A percentile compares a stretch with the other conserved stretches of the same genome.
phyloP scores from a whole-genome alignment of 331 rosid species.

The Telfairia occidentalis region DNA sequence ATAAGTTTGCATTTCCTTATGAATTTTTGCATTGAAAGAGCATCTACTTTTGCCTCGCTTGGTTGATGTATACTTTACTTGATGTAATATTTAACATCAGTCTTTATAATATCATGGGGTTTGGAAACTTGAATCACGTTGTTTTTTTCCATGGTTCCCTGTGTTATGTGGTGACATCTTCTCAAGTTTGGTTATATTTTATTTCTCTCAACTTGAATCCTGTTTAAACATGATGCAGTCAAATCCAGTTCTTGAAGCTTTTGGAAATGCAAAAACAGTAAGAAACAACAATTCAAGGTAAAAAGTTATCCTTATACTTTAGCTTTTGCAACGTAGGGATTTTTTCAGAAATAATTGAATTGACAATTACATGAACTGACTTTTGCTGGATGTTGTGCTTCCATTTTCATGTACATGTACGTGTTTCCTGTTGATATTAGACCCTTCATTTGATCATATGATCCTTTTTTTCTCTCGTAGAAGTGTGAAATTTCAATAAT shows the following conservation, averaged over 20 bases:
- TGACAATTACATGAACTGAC: neutral
- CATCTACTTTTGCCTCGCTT: neutral
- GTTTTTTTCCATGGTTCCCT: neutral
- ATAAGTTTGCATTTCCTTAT: neutral
- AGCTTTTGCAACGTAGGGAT: constrained; percentile 14
- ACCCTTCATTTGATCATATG: neutral
- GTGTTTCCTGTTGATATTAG: neutral
- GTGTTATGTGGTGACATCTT: neutral
- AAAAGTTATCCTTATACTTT: constrained; percentile 18
- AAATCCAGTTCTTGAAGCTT: constrained; percentile 96
- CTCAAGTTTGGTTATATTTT: neutral
- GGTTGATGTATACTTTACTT: neutral
- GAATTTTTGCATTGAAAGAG: neutral
- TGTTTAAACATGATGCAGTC: constrained; percentile 41
- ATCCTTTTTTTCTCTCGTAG: constrained; percentile 15
- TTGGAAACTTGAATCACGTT: neutral
- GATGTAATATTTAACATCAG: neutral
- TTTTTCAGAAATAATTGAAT: neutral
- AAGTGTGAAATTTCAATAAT: constrained; percentile 8
- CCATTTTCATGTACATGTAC: neutral
- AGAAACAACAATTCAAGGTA: constrained; percentile 91
- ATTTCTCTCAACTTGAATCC: neutral
- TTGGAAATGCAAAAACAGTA: constrained; percentile 89
- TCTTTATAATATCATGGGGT: neutral
- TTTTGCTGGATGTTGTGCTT: neutral